Conservation (phyloP, 257 asterid genomes). For the Prunella vulgaris region DNA sequence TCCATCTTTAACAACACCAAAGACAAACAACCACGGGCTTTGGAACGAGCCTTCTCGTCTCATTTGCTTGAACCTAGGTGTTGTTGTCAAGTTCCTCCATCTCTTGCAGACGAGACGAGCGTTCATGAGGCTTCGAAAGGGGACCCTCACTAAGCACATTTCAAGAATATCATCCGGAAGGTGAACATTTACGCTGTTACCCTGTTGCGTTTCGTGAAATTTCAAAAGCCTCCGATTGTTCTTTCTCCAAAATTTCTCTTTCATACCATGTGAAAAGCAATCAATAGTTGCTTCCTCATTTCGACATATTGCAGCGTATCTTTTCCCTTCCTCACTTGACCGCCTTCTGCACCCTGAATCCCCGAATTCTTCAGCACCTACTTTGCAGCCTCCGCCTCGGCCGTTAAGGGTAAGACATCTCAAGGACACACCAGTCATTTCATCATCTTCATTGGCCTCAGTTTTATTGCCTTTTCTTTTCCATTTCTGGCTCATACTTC, state of each 20-base stretch:
- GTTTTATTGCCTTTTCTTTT: slow-evolving; percentile 54
- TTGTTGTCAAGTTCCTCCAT: slow-evolving; percentile 74
- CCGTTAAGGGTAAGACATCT: slow-evolving; percentile 70
- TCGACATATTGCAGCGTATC: slow-evolving; percentile 47
- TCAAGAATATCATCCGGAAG: slow-evolving; percentile 89
- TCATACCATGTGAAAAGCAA: slow-evolving; percentile 69
- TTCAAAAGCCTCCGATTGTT: slow-evolving; percentile 42
- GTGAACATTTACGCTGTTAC: slow-evolving; percentile 41
- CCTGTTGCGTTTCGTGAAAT: slow-evolving; percentile 23
- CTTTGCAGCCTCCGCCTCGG: slow-evolving; percentile 94
- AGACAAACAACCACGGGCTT: slow-evolving; percentile 80
- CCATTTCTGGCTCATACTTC: slow-evolving; percentile 78
- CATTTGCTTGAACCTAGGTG: slow-evolving; percentile 64
- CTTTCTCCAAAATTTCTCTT: slow-evolving; percentile 63
- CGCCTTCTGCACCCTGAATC: slow-evolving; percentile 53
- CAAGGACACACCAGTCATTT: slow-evolving; percentile 48
- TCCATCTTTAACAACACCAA: slow-evolving; percentile 74
- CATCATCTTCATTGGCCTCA: slow-evolving; percentile 48
- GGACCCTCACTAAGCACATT: slow-evolving; percentile 88
- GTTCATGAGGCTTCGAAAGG: slow-evolving; percentile 66
- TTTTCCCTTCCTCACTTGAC: slow-evolving; percentile 69
- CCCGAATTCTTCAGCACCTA: slow-evolving; percentile 72
- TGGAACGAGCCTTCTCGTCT: slow-evolving; percentile 64
- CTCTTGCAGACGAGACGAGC: slow-evolving; percentile 89
- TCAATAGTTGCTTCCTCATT: slow-evolving; percentile 54